Evolutionary conservation across 1,284 basidiomycete species (phyloP).

Genomic region (Abortiporus biennis): DNA sequence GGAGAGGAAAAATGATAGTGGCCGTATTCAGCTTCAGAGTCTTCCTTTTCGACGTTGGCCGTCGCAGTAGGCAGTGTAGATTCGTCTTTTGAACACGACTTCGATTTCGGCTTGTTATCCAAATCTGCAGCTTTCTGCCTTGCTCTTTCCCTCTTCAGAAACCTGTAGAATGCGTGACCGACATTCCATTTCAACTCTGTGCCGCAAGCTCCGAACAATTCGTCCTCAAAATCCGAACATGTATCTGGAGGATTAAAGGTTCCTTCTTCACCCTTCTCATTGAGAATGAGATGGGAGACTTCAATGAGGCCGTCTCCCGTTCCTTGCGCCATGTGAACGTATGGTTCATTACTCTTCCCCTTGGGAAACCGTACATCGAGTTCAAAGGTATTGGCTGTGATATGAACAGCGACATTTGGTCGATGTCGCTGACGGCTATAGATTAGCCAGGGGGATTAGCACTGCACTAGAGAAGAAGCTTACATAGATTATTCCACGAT

Average conservation of each 20-base stretch:
- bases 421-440: slow-evolving; percentile 40
- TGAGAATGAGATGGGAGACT: slow-evolving; percentile 18
- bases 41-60: slow-evolving; percentile 18
- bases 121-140: too few relatives aligned
- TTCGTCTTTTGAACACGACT: too few relatives aligned
- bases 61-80: too few relatives aligned
- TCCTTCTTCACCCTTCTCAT: slow-evolving; percentile 7
- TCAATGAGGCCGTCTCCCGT: slow-evolving; percentile 16
- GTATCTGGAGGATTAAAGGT: slow-evolving; percentile 1
- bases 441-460: not conserved
- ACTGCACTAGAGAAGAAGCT: slow-evolving; percentile 18
- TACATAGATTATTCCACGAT: slow-evolving; percentile 55
- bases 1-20: too few relatives aligned
- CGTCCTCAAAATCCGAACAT: too few relatives aligned
- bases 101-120: too few relatives aligned
- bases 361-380: slow-evolving; percentile 38
- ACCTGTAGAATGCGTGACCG: slow-evolving; percentile 20
- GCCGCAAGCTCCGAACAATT: too few relatives aligned
- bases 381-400: slow-evolving; percentile 45
- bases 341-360: slow-evolving; percentile 52
- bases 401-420: slow-evolving; percentile 46
- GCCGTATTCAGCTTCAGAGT: too few relatives aligned
- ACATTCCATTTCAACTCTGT: slow-evolving; percentile 29
- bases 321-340: slow-evolving; percentile 50
- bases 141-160: slow-evolving; percentile 23